A percentile compares a stretch with the other conserved stretches of the same genome.
These are phyloP conservation scores for Apiotrichum akiyoshidainum DNA, from an alignment of 1,284 basidiomycete species.

Conservation along the genomic window DNA sequence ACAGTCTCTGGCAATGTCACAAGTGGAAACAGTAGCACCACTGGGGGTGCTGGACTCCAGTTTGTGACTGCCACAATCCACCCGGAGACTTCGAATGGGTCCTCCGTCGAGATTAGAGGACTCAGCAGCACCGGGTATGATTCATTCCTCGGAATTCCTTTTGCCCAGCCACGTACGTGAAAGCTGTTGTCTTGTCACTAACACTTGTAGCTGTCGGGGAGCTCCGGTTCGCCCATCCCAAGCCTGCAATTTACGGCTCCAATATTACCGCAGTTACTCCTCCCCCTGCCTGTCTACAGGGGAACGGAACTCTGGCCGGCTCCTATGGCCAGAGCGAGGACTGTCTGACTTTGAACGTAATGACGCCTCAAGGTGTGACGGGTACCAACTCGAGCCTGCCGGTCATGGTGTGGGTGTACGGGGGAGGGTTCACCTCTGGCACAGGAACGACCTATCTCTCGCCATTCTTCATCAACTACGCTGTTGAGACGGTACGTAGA, in stretches of 20 bases:
- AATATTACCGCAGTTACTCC: slow-evolving; percentile 30
- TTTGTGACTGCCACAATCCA: no score
- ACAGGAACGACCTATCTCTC: slow-evolving; percentile 23
- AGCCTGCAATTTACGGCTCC: slow-evolving; percentile 23
- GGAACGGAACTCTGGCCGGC: slow-evolving; percentile 17
- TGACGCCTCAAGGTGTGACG: slow-evolving; percentile 26
- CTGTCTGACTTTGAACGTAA: slow-evolving; percentile 51
- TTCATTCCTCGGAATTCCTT: slow-evolving; percentile 5
- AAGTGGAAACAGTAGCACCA: no score
- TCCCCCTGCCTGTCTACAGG: slow-evolving; percentile 36
- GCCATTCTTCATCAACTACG: slow-evolving; percentile 18
- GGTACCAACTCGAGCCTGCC: slow-evolving; percentile 34
- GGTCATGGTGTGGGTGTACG: slow-evolving; percentile 47
- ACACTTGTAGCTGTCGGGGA: slow-evolving; percentile 51
- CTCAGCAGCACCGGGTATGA: background rate
- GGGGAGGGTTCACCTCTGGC: slow-evolving; percentile 41
- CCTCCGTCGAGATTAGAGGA: background rate
- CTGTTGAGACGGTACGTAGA: slow-evolving; percentile 7
- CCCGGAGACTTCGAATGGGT: no score
- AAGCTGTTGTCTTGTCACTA: background rate
- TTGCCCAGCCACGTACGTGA: slow-evolving; percentile 2
- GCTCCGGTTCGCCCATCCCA: slow-evolving; percentile 51
- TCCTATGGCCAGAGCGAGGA: slow-evolving; percentile 41
- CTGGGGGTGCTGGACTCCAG: no score
- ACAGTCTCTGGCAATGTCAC: no score